These are phyloP conservation scores for Metschnikowia santaceciliae DNA, from an alignment of 805 yeast species.

Conservation along the genomic window DNA sequence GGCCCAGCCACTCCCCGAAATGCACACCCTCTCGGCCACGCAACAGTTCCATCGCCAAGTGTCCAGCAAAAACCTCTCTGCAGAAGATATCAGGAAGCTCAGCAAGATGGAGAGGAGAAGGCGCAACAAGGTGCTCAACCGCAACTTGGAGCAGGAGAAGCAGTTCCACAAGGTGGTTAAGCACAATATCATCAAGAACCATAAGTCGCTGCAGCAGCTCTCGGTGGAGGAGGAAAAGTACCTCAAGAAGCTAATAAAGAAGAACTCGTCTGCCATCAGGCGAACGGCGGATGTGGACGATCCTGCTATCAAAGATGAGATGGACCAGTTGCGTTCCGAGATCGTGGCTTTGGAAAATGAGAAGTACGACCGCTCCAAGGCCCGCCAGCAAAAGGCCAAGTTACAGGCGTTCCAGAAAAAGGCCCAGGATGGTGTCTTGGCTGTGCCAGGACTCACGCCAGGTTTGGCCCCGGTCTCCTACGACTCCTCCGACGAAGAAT, in stretches of 20 bases:
- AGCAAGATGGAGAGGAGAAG: slow-evolving; percentile 18
- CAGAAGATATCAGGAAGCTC: slow-evolving; percentile 19
- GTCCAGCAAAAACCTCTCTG: slow-evolving; percentile 14
- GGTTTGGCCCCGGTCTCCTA: slow-evolving; percentile 80
- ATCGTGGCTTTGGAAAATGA: slow-evolving; percentile 23
- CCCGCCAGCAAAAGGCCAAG: slow-evolving; percentile 17
- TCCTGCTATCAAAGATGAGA: slow-evolving; percentile 26
- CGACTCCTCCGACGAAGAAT: slow-evolving; percentile 24
- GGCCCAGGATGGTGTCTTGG: slow-evolving; percentile 40
- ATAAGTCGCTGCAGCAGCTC: slow-evolving; percentile 20
- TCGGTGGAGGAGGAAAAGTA: slow-evolving; percentile 35
- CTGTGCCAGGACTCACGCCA: slow-evolving; percentile 70
- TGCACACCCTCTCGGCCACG: slow-evolving; percentile 11
- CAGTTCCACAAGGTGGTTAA: slow-evolving; percentile 35
- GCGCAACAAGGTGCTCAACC: slow-evolving; percentile 25
- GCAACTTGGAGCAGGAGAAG: slow-evolving; percentile 25
- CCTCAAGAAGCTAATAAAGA: slow-evolving; percentile 34
- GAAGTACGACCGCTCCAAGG: slow-evolving; percentile 24
- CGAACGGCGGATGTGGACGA: slow-evolving; percentile 30
- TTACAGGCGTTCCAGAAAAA: slow-evolving; percentile 32
- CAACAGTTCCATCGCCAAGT: slow-evolving; percentile 16
- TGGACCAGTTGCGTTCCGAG: slow-evolving; percentile 26
- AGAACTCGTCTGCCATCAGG: slow-evolving; percentile 31
- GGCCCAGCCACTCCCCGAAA: slow-evolving; percentile 6
- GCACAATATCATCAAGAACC: slow-evolving; percentile 36